Conservation (phyloP, 352 stramenopile genomes). For the Peronosclerospora sorghi region DNA sequence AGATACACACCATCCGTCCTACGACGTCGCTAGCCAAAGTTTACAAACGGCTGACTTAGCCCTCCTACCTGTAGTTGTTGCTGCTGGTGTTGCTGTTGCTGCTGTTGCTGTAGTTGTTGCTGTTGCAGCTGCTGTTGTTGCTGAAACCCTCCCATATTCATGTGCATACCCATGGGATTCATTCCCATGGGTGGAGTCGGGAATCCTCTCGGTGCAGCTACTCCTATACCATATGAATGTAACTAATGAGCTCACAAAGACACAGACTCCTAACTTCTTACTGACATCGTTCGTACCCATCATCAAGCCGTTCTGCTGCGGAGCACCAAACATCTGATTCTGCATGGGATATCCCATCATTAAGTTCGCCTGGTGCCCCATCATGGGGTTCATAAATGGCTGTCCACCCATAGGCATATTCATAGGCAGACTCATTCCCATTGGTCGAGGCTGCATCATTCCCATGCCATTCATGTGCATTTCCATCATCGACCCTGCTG, state of each 20-base stretch:
- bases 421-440: conserved; percentile 24
- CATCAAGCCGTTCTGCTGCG: conserved; percentile 38
- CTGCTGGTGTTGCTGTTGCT: conserved; percentile 22
- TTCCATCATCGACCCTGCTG: conserved; percentile 27
- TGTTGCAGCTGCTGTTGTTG: conserved; percentile 29
- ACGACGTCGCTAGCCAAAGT: conserved; percentile 40
- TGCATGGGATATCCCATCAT: conserved; percentile 30
- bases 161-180: conserved; percentile 47
- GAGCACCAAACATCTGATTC: conserved; percentile 38
- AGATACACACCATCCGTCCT: conserved; percentile 15
- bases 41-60: conserved; percentile 71
- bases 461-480: conserved; percentile 31
- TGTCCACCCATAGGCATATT: conserved; percentile 9
- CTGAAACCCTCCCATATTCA: conserved; percentile 49
- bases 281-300: conserved; percentile 55
- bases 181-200: conserved; percentile 41
- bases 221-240: no score
- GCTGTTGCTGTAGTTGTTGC: no score
- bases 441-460: conserved; percentile 18
- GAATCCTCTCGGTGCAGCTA: conserved; percentile 36
- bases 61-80: conserved; percentile 30
- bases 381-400: conserved; percentile 27
- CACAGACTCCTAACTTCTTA: no score
- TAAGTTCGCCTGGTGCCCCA: no score
- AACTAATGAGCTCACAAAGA: no score